Evolutionary conservation across 73 alveolate genomes (phyloP), one percentile per base, ranked within the genome.

Genomic region (Paramecium sonneborni): DNA sequence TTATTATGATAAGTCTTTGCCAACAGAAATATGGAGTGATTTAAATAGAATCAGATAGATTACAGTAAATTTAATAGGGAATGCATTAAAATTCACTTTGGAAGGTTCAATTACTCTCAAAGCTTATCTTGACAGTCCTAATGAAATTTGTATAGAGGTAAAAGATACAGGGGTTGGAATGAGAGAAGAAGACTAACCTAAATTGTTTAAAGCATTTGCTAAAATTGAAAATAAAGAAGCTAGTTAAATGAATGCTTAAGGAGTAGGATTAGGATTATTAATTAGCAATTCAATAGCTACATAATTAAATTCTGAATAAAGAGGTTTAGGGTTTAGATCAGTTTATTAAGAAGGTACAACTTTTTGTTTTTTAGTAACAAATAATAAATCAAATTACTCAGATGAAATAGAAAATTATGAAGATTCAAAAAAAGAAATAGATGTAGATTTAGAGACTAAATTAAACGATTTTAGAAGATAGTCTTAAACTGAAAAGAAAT

Each of bases 151-250:
- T 52, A 44, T 58, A 85, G 85, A 87, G 23, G 94, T 93, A 4
- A 32, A 48, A 11, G 97, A 92, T 69, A 62, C 94, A 1, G 97
- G 97, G 1, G 48, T 92, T 6, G 97, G 97, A 18, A 92, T 94
- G 68, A 92, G 85, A 84, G 93, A 94, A 23, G 92, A 92, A 28
- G 97, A 94, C 35, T 34, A 76, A 30, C 56, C 89, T 24, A 85
- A 79, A 14, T 90, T 94, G 15, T 92, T 94, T 43, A 85, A 85
- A 55, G 76, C 92, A 18, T 94, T 93, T 52, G 57, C 85, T 26
- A 93, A 93, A 28, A 79, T 79, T 11, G 90, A 79, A 79, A 79
- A 79, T 44, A 43, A 79, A 44, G 90, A 79, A 44, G 24, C 90
- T 14, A 46, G 74, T 79, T 43, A 39, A 41, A 15, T 79, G 55